Evolutionary conservation across 768 basidiomycete species (phyloP).

Genomic region (Mycena kentingensis): DNA sequence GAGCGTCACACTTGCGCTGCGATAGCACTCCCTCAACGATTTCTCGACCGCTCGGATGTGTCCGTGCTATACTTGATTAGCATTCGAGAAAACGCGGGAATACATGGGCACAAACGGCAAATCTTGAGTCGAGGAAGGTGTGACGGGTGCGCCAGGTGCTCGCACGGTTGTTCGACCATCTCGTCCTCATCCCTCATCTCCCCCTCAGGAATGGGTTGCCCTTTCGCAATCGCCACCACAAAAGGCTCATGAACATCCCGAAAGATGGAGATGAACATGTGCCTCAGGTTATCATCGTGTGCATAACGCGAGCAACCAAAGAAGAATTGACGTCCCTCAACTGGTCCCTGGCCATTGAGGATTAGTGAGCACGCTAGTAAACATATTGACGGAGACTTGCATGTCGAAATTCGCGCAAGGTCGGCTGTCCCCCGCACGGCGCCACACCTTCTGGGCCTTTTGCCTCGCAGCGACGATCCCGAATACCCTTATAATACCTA

Average conservation of each 20-base stretch:
- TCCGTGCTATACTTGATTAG: background rate
- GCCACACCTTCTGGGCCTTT: too few relatives aligned
- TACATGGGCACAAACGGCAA: constrained; percentile 1
- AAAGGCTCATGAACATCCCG: background rate
- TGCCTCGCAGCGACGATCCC: too few relatives aligned
- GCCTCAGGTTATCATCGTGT: background rate
- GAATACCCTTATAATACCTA: too few relatives aligned
- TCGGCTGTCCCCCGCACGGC: too few relatives aligned
- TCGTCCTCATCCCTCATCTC: background rate
- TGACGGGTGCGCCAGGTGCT: background rate
- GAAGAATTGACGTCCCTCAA: too few relatives aligned
- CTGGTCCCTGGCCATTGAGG: too few relatives aligned
- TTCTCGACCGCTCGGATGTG: background rate
- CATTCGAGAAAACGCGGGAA: too few relatives aligned
- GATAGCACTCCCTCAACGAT: background rate
- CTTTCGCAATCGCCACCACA: too few relatives aligned
- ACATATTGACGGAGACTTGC: too few relatives aligned
- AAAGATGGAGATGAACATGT: background rate
- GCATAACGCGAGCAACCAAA: background rate
- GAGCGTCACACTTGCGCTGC: background rate
- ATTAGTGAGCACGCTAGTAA: too few relatives aligned
- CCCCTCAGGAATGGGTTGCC: background rate
- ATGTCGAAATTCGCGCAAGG: too few relatives aligned
- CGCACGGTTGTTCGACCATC: background rate
- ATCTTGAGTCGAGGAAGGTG: background rate